A percentile compares a stretch with the other conserved stretches of the same genome.
phyloP scores from a whole-genome alignment of 2,329 filamentous ascomycete genomes.

The Clonostachys sp. region DNA sequence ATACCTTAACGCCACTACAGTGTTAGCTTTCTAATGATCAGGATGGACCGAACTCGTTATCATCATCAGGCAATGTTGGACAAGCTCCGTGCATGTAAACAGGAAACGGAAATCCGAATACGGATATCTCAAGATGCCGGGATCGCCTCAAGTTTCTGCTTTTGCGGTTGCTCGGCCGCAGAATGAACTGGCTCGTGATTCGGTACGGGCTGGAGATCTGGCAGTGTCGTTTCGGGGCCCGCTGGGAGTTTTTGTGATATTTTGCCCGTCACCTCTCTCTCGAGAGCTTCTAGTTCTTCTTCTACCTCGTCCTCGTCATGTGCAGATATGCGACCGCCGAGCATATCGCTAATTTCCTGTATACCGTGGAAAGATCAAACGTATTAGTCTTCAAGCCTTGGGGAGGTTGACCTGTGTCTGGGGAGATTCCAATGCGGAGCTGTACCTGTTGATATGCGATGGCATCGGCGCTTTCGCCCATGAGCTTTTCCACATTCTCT shows the following conservation, averaged over 20 bases:
- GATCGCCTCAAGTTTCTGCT: no score
- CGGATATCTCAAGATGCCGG: no score
- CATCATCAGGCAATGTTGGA: no score
- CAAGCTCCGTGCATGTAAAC: no score
- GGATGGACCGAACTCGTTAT: no score
- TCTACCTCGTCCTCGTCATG: constrained; percentile 98
- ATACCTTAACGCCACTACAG: no score
- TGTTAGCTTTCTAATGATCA: no score
- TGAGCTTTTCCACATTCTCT: constrained; percentile 88
- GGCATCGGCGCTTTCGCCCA: constrained; percentile 88
- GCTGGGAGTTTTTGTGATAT: neutral
- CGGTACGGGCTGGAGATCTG: no score
- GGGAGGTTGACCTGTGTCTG: neutral
- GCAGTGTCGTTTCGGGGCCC: no score
- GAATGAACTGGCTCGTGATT: no score
- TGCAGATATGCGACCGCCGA: constrained; percentile 82
- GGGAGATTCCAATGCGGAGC: neutral
- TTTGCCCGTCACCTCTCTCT: constrained; percentile 33
- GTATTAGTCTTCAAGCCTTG: neutral
- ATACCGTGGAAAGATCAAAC: neutral
- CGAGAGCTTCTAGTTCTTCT: constrained; percentile 82
- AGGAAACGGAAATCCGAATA: no score
- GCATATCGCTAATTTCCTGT: constrained; percentile 88
- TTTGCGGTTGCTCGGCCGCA: no score
- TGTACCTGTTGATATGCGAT: constrained; percentile 81